Evolutionary conservation across 192 early-diverging fungal genomes (phyloP), one percentile per base, ranked within the genome.

Genomic region (Diversispora epigaea): DNA sequence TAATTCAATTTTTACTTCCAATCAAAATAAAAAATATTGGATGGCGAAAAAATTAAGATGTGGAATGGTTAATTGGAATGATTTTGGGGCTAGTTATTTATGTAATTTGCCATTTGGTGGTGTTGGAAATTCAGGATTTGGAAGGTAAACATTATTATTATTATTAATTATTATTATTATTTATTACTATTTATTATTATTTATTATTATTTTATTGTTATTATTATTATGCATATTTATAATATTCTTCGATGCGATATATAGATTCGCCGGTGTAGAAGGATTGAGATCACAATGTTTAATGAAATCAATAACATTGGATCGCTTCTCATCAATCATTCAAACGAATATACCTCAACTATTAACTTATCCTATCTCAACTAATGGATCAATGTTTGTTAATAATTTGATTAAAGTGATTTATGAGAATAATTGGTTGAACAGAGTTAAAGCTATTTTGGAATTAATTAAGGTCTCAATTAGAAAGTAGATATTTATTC

Each of bases 41-140:
- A 84, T 95, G 25, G 86, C 87, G n/a, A 78, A 85, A 22, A 78
- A 77, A 15, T 78, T 95, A 57, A 87, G 87, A 71, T 84, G 86
- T 0, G 94, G 94, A 15, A 93, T 93, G 91, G 79, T 86, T 61
- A 96, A 96, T 60, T 81, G 95, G 71, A 96, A 96, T 78, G 94
- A 94, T 76, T 96, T 93, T 76, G 94, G 86, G 17, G 89, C 91
- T 73, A 93, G 90, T 65, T 96, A 95, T 68, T 84, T 96, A 5
- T 93, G 92, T 80, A 92, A 94, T 77, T 75, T 94, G 67, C 93
- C 93, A 3, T 94, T 94, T 84, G 93, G 93, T 63, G 93, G 93
- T 68, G 89, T 94, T 8, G 90, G 90, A 17, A 89, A 85, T 45
- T 90, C 89, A 67, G 93, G 93, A 0, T 92, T 91, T 80, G 92